Conservation (phyloP, 2,329 filamentous ascomycete genomes). For the Penicillium sp. region DNA sequence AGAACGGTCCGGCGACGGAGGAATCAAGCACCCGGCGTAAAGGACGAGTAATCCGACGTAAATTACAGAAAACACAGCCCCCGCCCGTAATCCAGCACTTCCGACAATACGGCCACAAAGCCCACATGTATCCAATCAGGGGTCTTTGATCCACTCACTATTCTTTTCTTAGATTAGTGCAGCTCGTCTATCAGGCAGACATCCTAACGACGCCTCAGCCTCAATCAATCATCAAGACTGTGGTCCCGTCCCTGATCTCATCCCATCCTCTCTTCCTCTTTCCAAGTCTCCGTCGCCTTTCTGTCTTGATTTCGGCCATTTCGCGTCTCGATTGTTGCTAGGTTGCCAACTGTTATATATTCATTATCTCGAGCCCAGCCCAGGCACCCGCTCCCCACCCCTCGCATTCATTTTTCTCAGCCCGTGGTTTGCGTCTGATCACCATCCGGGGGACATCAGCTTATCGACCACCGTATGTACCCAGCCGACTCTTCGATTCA, state of each 20-base stretch:
- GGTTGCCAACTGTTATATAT: slow-evolving; percentile 17
- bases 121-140: background rate
- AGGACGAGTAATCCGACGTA: background rate
- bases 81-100: background rate
- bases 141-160: background rate
- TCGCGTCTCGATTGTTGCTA: slow-evolving; percentile 5
- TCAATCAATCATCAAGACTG: slow-evolving; percentile 27
- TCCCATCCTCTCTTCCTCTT: slow-evolving; percentile 19
- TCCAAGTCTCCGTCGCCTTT: slow-evolving; percentile 8
- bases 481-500: background rate
- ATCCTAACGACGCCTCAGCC: slow-evolving; percentile 36
- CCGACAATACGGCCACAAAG: background rate
- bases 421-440: background rate
- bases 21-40: slow-evolving; percentile 7
- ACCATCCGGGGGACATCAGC: background rate
- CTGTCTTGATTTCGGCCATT: background rate
- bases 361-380: slow-evolving; percentile 6
- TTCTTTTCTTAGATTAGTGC: slow-evolving; percentile 20
- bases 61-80: slow-evolving; percentile 10
- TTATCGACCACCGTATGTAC: slow-evolving; percentile 4
- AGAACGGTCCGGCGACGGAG: slow-evolving; percentile 14
- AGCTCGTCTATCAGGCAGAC: slow-evolving; percentile 46
- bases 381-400: background rate
- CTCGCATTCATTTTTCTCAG: background rate
- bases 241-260: slow-evolving; percentile 25